Evolutionary conservation across 371 early-diverging fungal species (phyloP).

Genomic region (Apophysomyces trapeziformis): DNA sequence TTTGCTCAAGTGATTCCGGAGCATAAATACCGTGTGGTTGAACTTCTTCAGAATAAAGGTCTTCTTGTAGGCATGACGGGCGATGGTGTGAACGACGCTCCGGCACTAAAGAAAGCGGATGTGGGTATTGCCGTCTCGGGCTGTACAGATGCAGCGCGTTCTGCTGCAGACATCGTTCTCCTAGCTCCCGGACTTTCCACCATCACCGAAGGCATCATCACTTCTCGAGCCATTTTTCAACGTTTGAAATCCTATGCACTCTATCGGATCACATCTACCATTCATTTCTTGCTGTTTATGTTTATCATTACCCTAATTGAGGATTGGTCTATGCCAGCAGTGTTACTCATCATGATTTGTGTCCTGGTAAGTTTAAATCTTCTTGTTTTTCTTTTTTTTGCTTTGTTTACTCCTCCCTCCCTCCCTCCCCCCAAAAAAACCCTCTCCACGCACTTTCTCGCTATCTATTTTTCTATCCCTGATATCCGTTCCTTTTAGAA

Average conservation of each 20-base stretch:
- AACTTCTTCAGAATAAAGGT: slow-evolving; percentile 74
- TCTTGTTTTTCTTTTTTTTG: not conserved
- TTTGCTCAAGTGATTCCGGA: slow-evolving; percentile 79
- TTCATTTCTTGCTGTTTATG: slow-evolving; percentile 93
- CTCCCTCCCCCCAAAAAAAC: not conserved
- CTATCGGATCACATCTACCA: slow-evolving; percentile 92
- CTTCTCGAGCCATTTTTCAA: slow-evolving; percentile 92
- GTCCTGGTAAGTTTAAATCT: slow-evolving; percentile 56
- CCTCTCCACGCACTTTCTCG: too few relatives aligned
- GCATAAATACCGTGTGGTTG: slow-evolving; percentile 91
- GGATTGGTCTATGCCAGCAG: slow-evolving; percentile 83
- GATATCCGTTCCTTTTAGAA: too few relatives aligned
- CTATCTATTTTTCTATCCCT: too few relatives aligned
- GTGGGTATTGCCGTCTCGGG: slow-evolving; percentile 87
- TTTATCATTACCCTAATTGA: slow-evolving; percentile 82
- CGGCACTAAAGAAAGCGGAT: slow-evolving; percentile 88
- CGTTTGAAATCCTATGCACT: slow-evolving; percentile 91
- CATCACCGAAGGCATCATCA: slow-evolving; percentile 84
- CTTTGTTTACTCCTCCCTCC: too few relatives aligned
- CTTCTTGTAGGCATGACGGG: slow-evolving; percentile 87
- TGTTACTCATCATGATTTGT: slow-evolving; percentile 84
- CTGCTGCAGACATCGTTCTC: slow-evolving; percentile 94
- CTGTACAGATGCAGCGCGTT: slow-evolving; percentile 93
- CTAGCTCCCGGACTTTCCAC: slow-evolving; percentile 87
- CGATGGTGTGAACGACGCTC: slow-evolving; percentile 88